A percentile compares a stretch with the other conserved stretches of the same genome.
Evolutionary conservation across 2,329 filamentous ascomycete genomes (phyloP).

Genomic region (Nemania serpens): DNA sequence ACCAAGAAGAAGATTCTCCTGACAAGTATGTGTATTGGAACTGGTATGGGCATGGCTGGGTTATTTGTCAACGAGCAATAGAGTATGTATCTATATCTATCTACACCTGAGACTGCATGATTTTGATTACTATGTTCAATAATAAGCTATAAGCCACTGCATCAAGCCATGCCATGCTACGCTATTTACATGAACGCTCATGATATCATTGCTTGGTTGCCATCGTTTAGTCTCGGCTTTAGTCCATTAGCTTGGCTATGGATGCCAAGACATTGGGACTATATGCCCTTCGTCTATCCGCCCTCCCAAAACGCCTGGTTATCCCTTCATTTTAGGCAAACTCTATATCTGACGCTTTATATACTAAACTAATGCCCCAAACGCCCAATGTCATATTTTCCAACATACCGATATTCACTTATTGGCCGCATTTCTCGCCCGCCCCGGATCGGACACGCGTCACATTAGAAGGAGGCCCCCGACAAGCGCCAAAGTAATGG

Average conservation of each 20-base stretch:
- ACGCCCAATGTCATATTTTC: background rate
- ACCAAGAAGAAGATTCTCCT: slow-evolving; percentile 89
- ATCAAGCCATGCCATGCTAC: too few relatives aligned
- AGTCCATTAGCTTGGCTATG: too few relatives aligned
- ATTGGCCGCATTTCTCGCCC: background rate
- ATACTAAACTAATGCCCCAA: background rate
- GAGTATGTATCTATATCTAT: slow-evolving; percentile 22
- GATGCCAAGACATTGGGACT: too few relatives aligned
- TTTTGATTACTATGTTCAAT: background rate
- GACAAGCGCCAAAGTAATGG: slow-evolving; percentile 5
- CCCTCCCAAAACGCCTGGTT: slow-evolving; percentile 15
- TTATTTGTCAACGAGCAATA: slow-evolving; percentile 66
- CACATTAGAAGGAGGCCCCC: slow-evolving; percentile 17
- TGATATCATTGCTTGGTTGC: too few relatives aligned
- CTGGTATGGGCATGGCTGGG: slow-evolving; percentile 71
- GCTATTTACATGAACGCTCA: too few relatives aligned
- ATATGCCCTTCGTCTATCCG: slow-evolving; percentile 7
- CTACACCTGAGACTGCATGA: background rate
- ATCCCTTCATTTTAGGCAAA: background rate
- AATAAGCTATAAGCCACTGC: background rate
- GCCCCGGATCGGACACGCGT: background rate
- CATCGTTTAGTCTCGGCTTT: too few relatives aligned
- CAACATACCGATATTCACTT: background rate
- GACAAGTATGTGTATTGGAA: slow-evolving; percentile 86
- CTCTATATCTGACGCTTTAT: background rate